Evolutionary conservation across 345 rosid genomes (phyloP), one percentile per base, ranked within the genome.

Genomic region (Brassica nigra): DNA sequence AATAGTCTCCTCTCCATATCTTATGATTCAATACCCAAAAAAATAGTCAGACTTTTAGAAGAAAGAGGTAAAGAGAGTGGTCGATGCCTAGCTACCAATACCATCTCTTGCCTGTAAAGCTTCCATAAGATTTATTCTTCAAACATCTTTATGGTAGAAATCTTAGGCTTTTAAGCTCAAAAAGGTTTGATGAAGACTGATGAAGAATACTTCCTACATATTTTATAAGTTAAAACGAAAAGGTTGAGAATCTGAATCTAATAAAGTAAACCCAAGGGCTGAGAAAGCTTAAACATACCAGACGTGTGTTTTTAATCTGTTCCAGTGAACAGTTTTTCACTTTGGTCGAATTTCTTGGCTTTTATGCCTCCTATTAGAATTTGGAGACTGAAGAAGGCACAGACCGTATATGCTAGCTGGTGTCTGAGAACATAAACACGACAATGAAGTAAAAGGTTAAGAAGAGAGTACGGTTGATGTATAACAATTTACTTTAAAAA

Each of bases 311-410:
- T 42, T 42, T 42, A 42, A 42, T 42, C 14, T 11, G 49, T 42
- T 42, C 49, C 49, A 42, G 14, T 42, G 49, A 95, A 90, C 76
- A 95, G 79, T 78, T 85, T 91, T 83, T 95, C 97, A 65, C 85
- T 90, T 82, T 89, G 90, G 64, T 95, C 97, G 5, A 95, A 83
- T 66, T 84, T 91, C 76, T 91, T 92, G 66, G 92, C 95, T 83
- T 91, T 92, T 71, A 42, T 42, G 4, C 49, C 14, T 42, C 14
- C 49, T 42, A 42, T 10, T 42, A 42, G 14, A 42, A 42, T 14
- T 42, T 42, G 49, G 49, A 42, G 49, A 42, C 49, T 11, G 49
- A 42, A 42, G 4, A 42, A 42, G 14, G 49, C 49, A 42, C 47
- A 39, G 12, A 39, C 47, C 47, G 14, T 39, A 9, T 39, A 39